phyloP scores from a whole-genome alignment of 2,329 filamentous ascomycete genomes.

The Fusarium fujikuroi region DNA sequence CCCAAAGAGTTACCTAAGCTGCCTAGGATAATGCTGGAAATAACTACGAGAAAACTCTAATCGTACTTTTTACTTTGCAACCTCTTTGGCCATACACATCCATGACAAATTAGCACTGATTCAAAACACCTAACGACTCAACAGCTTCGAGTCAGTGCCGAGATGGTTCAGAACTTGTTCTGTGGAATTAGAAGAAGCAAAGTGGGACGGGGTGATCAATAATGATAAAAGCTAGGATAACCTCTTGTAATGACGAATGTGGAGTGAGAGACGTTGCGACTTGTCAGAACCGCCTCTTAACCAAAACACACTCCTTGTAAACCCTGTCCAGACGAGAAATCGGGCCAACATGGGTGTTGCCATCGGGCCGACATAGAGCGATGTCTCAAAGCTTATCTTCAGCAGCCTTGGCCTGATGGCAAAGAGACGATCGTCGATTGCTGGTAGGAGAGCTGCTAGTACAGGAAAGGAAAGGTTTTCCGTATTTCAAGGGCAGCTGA shows the following conservation, averaged over 20 bases:
- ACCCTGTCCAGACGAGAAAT: too few relatives aligned
- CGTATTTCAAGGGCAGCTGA: too few relatives aligned
- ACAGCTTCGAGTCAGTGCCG: neutral
- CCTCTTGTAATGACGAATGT: neutral
- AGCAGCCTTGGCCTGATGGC: neutral
- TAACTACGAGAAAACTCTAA: neutral
- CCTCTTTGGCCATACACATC: neutral
- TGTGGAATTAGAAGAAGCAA: neutral
- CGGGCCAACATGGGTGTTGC: too few relatives aligned
- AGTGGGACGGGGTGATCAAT: neutral
- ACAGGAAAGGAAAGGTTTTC: neutral
- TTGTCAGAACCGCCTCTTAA: neutral
- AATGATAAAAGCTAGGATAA: neutral
- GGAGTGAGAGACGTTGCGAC: neutral
- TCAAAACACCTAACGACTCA: neutral
- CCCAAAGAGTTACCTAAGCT: neutral
- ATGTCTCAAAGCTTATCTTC: too few relatives aligned
- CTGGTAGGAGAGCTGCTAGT: neutral
- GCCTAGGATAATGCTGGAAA: neutral
- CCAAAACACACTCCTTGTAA: neutral
- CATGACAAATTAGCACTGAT: neutral
- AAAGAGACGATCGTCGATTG: accelerated
- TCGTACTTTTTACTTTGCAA: neutral
- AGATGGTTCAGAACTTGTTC: neutral
- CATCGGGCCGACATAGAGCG: too few relatives aligned